Percentiles rank a stretch among this genome's conserved stretches.
These are phyloP conservation scores for Boletus pseudo-olivaceus DNA, from an alignment of 768 basidiomycete genomes.

Conservation along the genomic window DNA sequence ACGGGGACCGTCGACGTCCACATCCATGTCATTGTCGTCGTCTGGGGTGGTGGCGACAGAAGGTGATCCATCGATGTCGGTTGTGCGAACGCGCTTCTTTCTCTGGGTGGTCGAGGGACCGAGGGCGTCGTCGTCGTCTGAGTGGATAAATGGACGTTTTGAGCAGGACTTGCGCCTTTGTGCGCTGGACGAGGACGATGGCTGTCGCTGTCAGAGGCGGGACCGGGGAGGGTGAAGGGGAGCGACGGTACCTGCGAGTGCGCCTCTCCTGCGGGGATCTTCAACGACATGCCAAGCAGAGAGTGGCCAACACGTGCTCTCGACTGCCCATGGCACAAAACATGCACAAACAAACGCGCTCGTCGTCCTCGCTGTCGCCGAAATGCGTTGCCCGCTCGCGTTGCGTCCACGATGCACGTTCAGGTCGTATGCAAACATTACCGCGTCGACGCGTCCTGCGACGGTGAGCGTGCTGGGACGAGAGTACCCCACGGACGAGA, in stretches of 20 bases:
- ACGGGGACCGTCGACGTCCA: conserved; percentile 36
- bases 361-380: background rate
- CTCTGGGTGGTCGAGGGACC: conserved; percentile 49
- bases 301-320: background rate
- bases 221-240: background rate
- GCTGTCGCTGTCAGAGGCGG: conserved; percentile 17
- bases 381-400: conserved; percentile 15
- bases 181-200: conserved; percentile 10
- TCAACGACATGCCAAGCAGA: conserved; percentile 15
- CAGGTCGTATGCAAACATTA: conserved; percentile 14
- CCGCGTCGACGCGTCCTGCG: conserved; percentile 6
- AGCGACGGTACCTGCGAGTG: conserved; percentile 22
- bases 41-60: conserved; percentile 36
- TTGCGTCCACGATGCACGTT: conserved; percentile 4
- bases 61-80: conserved; percentile 26
- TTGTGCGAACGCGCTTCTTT: conserved; percentile 26
- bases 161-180: conserved; percentile 17
- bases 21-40: conserved; percentile 40
- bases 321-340: conserved; percentile 1
- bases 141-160: conserved; percentile 34
- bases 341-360: conserved; percentile 22
- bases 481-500: conserved; percentile 69
- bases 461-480: conserved; percentile 55
- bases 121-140: conserved; percentile 40
- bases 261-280: conserved; percentile 5